Evolutionary conservation across 179 eudicot species (phyloP), one percentile per base, ranked within the genome.

Genomic region (Nepenthes alata): DNA sequence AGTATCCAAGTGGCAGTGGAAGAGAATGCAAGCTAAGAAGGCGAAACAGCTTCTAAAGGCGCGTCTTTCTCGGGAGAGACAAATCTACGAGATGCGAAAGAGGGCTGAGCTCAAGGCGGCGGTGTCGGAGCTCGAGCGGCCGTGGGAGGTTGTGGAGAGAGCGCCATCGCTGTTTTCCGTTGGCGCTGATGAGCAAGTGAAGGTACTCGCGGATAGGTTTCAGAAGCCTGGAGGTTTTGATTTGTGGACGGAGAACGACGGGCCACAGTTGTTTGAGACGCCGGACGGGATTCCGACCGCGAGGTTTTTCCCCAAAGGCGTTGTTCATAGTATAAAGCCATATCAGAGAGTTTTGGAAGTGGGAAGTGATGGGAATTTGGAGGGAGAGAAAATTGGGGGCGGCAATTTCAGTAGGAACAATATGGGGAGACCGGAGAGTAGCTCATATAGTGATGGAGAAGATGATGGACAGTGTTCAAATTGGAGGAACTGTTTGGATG

Each of bases 1-100:
- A 5, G 97, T 90, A 10, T 81, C 93, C n/a, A 90, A 90, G 72
- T 90, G 97, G 97, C 85, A 90, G 70, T 90, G 97, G 97, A 90
- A 90, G 70, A 76, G 96, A 0, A 90, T 90, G 97, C 97, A 88
- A 58, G 72, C 78, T 5, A 88, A 83, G 54, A 90, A 90, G 53
- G 63, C 96, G 35, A 80, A 81, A 45, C 95, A 88, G 65, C 85
- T 90, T 5, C 85, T 90, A 13, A 83, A 82, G 37, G 97, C 97
- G 38, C 85, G 97, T 2, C 80, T 90, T 11, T 69, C 82, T 6
- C 81, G 97, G 3, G 97, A 90, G 57, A 83, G 96, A 7, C 86
- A 88, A 56, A 88, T 90, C 13, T 90, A 90, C 70, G 97, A 90
- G 72, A 88, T 90, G 97, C 74, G 96, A n/a, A 90, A 90, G 65